Conservation (phyloP, 2,329 filamentous ascomycete genomes). For the Talaromyces amestolkiae region DNA sequence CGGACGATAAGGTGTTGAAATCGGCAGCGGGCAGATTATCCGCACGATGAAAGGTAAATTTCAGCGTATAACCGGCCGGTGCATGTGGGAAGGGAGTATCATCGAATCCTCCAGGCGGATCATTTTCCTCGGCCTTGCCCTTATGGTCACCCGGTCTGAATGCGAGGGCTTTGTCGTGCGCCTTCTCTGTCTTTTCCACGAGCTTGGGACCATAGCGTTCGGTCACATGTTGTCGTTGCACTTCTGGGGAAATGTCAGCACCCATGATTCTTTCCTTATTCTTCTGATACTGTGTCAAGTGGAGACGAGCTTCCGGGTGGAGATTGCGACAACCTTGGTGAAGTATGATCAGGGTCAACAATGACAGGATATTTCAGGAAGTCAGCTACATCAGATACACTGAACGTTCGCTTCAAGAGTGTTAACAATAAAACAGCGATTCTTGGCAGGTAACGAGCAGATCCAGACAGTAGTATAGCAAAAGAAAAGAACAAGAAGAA, state of each 20-base stretch:
- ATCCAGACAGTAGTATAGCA: background rate
- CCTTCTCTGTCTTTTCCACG: conserved; percentile 36
- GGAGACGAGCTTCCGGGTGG: background rate
- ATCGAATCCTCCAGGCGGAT: conserved; percentile 76
- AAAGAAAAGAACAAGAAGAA: background rate
- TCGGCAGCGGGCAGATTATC: conserved; percentile 80
- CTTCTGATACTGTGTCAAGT: background rate
- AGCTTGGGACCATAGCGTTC: conserved; percentile 41
- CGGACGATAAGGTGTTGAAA: conserved; percentile 71
- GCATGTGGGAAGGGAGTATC: conserved; percentile 71
- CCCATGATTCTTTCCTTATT: background rate
- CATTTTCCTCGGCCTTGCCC: conserved; percentile 13
- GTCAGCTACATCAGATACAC: background rate
- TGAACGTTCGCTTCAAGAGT: background rate
- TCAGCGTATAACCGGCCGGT: conserved; percentile 77
- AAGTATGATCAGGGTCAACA: background rate
- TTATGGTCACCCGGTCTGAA: conserved; percentile 23
- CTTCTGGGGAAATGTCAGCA: conserved; percentile 20
- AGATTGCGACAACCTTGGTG: background rate
- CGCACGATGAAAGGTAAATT: conserved; percentile 79
- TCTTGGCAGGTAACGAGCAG: background rate
- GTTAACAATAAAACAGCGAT: background rate
- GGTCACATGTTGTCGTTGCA: conserved; percentile 25
- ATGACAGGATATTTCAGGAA: background rate
- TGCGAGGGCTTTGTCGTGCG: conserved; percentile 35